phyloP scores from a whole-genome alignment of 1,139 yeast species.

The Suhomyces chickasaworum region DNA sequence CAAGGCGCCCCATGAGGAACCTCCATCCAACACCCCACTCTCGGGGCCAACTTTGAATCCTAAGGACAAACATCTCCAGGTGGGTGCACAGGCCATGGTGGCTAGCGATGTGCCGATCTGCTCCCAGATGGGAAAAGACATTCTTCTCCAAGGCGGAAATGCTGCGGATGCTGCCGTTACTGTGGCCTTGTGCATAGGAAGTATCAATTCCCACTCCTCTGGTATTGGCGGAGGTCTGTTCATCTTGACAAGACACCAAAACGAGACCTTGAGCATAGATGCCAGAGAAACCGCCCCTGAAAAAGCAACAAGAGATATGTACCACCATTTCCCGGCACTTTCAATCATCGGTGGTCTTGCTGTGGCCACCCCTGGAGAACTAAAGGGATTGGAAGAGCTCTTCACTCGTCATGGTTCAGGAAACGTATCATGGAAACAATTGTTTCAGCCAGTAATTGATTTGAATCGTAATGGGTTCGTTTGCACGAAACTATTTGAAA shows the following conservation, averaged over 20 bases:
- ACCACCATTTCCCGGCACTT: constrained; percentile 38
- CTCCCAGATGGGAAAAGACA: constrained; percentile 65
- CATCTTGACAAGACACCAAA: constrained; percentile 55
- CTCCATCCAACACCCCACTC: constrained; percentile 33
- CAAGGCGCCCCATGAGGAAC: constrained; percentile 13
- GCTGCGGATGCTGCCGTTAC: constrained; percentile 96
- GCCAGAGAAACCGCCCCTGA: constrained; percentile 89
- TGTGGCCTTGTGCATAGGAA: constrained; percentile 85
- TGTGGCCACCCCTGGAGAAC: constrained; percentile 86
- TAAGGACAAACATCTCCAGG: constrained; percentile 28
- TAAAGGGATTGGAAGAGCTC: constrained; percentile 73
- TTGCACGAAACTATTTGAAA: constrained; percentile 51
- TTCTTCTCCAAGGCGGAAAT: constrained; percentile 62
- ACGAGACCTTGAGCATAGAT: constrained; percentile 65
- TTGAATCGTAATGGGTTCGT: constrained; percentile 70
- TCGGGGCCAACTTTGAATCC: constrained; percentile 43
- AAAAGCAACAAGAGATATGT: constrained; percentile 67
- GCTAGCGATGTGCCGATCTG: constrained; percentile 75
- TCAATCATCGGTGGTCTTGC: constrained; percentile 84
- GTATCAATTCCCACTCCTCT: constrained; percentile 76
- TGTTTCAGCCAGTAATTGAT: constrained; percentile 73
- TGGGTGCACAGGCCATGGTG: constrained; percentile 61
- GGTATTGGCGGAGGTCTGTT: constrained; percentile 96
- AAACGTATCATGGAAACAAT: constrained; percentile 65
- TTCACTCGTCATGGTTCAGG: constrained; percentile 69